phyloP scores from a whole-genome alignment of 305 asterid genomes.

The Petunia hybrid region DNA sequence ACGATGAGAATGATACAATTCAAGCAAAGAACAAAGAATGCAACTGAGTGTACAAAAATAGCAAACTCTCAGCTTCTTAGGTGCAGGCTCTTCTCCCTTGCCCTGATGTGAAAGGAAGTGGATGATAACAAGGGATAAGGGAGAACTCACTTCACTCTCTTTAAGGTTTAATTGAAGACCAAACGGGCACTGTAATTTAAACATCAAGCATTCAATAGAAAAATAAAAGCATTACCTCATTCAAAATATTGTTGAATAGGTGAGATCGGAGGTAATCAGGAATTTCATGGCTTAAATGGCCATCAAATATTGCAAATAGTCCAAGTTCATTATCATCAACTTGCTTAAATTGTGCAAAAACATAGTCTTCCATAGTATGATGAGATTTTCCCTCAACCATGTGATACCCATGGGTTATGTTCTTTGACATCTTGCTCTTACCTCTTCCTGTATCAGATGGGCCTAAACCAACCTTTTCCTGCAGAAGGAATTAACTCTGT shows the following conservation, averaged over 20 bases:
- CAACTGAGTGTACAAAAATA: background rate
- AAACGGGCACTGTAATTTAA: background rate
- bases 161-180: background rate
- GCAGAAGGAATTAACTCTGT: conserved; percentile 27
- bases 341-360: conserved; percentile 81
- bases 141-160: background rate
- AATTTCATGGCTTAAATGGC: conserved; percentile 84
- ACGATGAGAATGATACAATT: background rate
- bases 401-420: conserved; percentile 81
- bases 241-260: conserved; percentile 76
- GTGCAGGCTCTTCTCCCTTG: background rate
- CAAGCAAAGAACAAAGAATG: background rate
- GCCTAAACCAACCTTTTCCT: conserved; percentile 76
- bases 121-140: background rate
- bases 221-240: conserved; percentile 58
- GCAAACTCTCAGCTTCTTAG: background rate
- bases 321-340: conserved; percentile 80
- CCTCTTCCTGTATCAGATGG: conserved; percentile 71
- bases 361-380: conserved; percentile 90
- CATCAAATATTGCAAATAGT: conserved; percentile 89
- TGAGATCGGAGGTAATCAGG: conserved; percentile 79
- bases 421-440: conserved; percentile 80
- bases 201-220: background rate
- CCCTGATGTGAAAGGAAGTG: background rate
- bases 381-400: conserved; percentile 75